phyloP scores from a whole-genome alignment of 257 asterid genomes.

The Euphrasia confusa region DNA sequence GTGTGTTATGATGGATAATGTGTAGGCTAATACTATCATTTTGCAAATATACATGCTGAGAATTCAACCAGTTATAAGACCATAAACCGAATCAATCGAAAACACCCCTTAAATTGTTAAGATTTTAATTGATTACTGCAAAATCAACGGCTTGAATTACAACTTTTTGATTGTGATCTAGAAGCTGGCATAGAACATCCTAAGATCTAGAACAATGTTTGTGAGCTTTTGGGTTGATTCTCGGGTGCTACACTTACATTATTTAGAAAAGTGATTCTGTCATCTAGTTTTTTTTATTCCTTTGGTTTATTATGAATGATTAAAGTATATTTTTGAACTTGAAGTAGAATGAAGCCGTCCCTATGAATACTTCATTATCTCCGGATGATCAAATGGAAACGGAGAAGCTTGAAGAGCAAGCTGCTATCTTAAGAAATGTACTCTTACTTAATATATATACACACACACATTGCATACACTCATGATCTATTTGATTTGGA shows the following conservation, averaged over 20 bases:
- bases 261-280: background rate
- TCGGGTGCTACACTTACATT: background rate
- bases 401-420: constrained; percentile 73
- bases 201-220: background rate
- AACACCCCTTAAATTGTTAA: too few species aligned
- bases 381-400: constrained; percentile 59
- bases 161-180: background rate
- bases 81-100: background rate
- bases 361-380: constrained; percentile 38
- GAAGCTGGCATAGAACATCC: background rate
- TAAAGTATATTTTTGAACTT: background rate
- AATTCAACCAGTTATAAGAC: background rate
- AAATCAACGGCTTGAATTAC: background rate
- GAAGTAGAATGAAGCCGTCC: constrained; percentile 48
- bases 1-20: too few species aligned
- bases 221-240: background rate
- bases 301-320: constrained; percentile 10
- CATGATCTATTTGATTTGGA: constrained; percentile 17
- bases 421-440: constrained; percentile 61
- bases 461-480: background rate
- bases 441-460: background rate
- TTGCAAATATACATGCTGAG: background rate
- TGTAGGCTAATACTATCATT: too few species aligned
- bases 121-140: background rate
- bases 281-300: background rate